phyloP scores from a whole-genome alignment of 2,329 filamentous ascomycete genomes.

The Colletotrichum sansevieriae region DNA sequence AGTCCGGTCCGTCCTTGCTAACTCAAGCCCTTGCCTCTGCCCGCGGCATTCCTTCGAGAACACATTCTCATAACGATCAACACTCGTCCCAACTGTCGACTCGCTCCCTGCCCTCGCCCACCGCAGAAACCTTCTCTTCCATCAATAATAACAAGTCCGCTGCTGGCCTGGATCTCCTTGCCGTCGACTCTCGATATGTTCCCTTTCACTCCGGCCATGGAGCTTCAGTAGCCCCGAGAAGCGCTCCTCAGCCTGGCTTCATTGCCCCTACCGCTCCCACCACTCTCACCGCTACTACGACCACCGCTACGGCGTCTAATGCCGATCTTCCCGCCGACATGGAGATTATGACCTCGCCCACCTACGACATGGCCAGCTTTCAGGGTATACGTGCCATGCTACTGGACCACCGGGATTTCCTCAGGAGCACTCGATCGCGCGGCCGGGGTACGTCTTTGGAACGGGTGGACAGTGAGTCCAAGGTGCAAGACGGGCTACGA shows the following conservation, averaged over 20 bases:
- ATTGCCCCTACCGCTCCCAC: slow-evolving; percentile 47
- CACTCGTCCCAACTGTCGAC: slow-evolving; percentile 25
- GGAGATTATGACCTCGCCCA: slow-evolving; percentile 50
- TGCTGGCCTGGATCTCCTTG: slow-evolving; percentile 45
- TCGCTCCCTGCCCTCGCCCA: slow-evolving; percentile 28
- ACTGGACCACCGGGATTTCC: slow-evolving; percentile 51
- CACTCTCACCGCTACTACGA: slow-evolving; percentile 49
- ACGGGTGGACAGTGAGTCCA: slow-evolving; percentile 53
- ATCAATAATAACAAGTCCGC: slow-evolving; percentile 23
- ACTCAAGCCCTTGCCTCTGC: slow-evolving; percentile 71
- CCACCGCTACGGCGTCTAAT: slow-evolving; percentile 42
- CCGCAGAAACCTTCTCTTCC: slow-evolving; percentile 15
- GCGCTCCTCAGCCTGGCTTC: slow-evolving; percentile 46
- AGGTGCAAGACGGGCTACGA: slow-evolving; percentile 41
- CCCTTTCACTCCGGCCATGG: slow-evolving; percentile 51
- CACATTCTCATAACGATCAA: slow-evolving; percentile 36
- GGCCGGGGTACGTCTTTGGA: slow-evolving; percentile 47
- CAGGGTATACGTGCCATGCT: slow-evolving; percentile 54
- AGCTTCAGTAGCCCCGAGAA: slow-evolving; percentile 54
- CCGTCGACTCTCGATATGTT: slow-evolving; percentile 49
- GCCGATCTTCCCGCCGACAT: slow-evolving; percentile 44
- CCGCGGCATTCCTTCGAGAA: slow-evolving; percentile 59
- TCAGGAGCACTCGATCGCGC: slow-evolving; percentile 46
- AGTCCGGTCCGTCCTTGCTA: slow-evolving; percentile 67
- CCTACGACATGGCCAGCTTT: slow-evolving; percentile 50